Evolutionary conservation across 495 filamentous ascomycete genomes (phyloP).

Genomic region (Aspergillus ellipticus): DNA sequence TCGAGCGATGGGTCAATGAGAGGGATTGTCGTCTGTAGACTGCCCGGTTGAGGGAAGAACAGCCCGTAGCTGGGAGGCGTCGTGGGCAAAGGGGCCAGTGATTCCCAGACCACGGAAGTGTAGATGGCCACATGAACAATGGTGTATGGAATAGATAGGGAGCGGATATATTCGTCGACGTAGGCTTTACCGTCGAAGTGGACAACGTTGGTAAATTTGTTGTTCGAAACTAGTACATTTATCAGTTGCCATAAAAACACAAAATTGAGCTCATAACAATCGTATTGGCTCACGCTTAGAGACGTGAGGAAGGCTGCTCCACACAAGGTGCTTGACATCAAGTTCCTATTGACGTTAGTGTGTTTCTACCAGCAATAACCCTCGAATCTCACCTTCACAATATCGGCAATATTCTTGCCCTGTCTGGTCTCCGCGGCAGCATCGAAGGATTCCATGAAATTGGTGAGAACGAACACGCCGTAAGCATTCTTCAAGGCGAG

Average conservation of each 20-base stretch:
- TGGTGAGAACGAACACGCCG: neutral
- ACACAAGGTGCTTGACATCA: slow-evolving; percentile 3
- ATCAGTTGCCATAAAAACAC: neutral
- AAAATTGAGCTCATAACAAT: neutral
- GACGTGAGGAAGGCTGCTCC: slow-evolving; percentile 3
- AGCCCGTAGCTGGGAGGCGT: neutral
- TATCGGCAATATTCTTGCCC: slow-evolving; percentile 4
- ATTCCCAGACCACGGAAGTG: neutral
- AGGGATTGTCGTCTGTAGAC: neutral
- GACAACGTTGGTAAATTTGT: neutral
- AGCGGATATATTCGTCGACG: slow-evolving; percentile 4
- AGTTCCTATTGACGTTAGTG: neutral
- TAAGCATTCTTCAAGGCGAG: neutral
- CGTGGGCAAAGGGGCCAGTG: neutral
- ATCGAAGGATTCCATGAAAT: neutral
- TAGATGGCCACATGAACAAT: neutral
- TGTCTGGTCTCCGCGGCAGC: neutral
- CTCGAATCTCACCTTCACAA: neutral
- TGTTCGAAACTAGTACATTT: neutral
- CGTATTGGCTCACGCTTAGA: neutral
- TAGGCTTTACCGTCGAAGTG: slow-evolving; percentile 6
- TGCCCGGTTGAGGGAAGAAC: neutral
- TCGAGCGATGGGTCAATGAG: neutral
- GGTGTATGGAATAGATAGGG: neutral
- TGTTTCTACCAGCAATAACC: neutral